Percentiles rank a stretch among this genome's conserved stretches.
These are phyloP conservation scores for Colletotrichum higginsianum DNA, from an alignment of 2,329 filamentous ascomycete species.

Conservation along the genomic window DNA sequence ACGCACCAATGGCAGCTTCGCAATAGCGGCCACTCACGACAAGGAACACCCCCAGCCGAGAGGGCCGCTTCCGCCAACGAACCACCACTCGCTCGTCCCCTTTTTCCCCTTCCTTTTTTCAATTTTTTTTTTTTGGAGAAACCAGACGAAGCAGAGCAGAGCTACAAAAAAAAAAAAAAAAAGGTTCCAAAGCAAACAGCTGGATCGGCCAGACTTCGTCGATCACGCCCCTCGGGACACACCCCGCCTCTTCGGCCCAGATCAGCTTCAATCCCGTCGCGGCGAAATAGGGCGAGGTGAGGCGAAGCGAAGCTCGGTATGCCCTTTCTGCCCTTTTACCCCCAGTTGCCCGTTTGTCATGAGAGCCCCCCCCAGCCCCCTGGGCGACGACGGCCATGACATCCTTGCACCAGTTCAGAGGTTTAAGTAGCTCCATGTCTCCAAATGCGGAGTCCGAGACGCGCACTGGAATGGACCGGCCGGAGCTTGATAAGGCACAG, in stretches of 20 bases:
- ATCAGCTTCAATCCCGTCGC: slow-evolving; percentile 3
- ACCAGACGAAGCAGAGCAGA: slow-evolving; percentile 14
- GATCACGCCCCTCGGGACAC: not conserved
- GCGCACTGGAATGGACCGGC: slow-evolving; percentile 17
- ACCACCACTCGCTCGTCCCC: slow-evolving; percentile 22
- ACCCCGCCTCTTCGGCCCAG: not conserved
- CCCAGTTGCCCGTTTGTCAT: slow-evolving; percentile 14
- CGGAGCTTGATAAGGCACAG: slow-evolving; percentile 26
- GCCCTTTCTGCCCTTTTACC: not conserved
- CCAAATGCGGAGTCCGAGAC: slow-evolving; percentile 40
- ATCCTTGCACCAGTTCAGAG: slow-evolving; percentile 20
- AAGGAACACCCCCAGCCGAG: slow-evolving; percentile 26
- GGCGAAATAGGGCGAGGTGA: slow-evolving; percentile 13
- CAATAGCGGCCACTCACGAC: slow-evolving; percentile 26
- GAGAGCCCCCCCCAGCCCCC: slow-evolving; percentile 9
- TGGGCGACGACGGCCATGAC: slow-evolving; percentile 2
- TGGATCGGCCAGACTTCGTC: slow-evolving; percentile 8
- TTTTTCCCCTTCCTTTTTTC: too few relatives aligned
- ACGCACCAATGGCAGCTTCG: slow-evolving; percentile 34
- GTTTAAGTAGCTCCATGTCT: slow-evolving; percentile 22
- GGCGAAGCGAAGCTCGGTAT: slow-evolving; percentile 2
- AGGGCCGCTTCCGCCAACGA: slow-evolving; percentile 26
- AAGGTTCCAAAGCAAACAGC: too few relatives aligned
- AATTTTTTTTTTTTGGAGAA: slow-evolving; percentile 31
- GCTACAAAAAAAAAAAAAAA: too few relatives aligned